These are phyloP conservation scores for Kluyveromyces nonfermentans DNA, from an alignment of 805 yeast species.

Conservation along the genomic window DNA sequence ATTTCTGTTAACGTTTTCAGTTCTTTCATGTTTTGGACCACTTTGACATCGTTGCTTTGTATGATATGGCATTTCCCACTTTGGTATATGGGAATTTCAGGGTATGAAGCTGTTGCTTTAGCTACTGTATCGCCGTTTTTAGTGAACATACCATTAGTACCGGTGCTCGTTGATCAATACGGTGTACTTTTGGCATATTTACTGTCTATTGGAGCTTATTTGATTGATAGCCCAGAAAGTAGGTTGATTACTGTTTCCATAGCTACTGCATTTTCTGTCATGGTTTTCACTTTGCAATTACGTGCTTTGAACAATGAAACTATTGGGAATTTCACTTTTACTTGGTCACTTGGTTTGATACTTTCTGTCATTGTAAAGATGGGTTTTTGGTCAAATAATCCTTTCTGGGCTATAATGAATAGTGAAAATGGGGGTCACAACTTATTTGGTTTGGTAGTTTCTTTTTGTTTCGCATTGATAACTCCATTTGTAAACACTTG, in stretches of 20 bases:
- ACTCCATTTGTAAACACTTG: conserved; percentile 37
- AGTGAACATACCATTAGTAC: conserved; percentile 36
- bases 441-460: conserved; percentile 40
- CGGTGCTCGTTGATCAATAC: conserved; percentile 20
- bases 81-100: conserved; percentile 97
- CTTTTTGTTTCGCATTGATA: conserved; percentile 48
- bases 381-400: conserved; percentile 76
- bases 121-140: conserved; percentile 51
- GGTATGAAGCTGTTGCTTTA: conserved; percentile 70
- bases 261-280: conserved; percentile 55
- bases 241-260: conserved; percentile 57
- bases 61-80: conserved; percentile 96
- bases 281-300: conserved; percentile 51
- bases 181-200: conserved; percentile 39
- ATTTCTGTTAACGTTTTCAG: conserved; percentile 38
- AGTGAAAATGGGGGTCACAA: conserved; percentile 80
- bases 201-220: conserved; percentile 69
- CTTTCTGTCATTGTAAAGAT: conserved; percentile 67
- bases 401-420: conserved; percentile 94
- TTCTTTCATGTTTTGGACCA: conserved; percentile 79
- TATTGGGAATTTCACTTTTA: conserved; percentile 13
- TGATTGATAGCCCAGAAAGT: conserved; percentile 55
- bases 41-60: conserved; percentile 67
- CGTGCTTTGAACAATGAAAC: conserved; percentile 26
- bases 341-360: conserved; percentile 52